These are phyloP conservation scores for Ophiostoma quercus DNA, from an alignment of 2,329 filamentous ascomycete species.

Conservation along the genomic window DNA sequence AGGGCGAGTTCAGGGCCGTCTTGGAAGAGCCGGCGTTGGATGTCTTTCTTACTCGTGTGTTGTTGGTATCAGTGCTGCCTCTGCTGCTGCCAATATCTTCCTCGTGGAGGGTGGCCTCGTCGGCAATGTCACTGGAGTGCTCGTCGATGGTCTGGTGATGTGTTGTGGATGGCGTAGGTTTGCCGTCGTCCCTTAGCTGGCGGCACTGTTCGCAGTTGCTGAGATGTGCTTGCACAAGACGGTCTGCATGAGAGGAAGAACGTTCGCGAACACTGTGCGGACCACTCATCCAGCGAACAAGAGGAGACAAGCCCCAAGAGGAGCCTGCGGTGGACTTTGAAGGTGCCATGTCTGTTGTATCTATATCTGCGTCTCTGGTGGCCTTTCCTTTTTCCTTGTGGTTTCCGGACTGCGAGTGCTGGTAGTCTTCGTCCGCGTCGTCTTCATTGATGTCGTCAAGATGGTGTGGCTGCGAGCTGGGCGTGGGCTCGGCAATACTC, in stretches of 20 bases:
- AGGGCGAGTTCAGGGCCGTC: background rate
- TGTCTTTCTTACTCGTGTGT: background rate
- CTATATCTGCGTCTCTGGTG: background rate
- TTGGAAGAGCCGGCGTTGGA: background rate
- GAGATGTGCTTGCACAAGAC: conserved; percentile 35
- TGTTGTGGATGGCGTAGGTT: conserved; percentile 15
- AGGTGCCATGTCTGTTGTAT: conserved; percentile 4
- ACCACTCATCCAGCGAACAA: conserved; percentile 27
- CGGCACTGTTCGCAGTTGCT: conserved; percentile 43
- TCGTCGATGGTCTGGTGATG: background rate
- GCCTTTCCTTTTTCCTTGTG: conserved; percentile 21
- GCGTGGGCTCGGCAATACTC: background rate
- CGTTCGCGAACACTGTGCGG: background rate
- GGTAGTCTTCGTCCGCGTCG: conserved; percentile 13
- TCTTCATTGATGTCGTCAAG: conserved; percentile 2
- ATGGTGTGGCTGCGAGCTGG: conserved; percentile 5
- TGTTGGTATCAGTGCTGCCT: conserved; percentile 2
- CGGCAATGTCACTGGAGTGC: background rate
- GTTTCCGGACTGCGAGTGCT: background rate
- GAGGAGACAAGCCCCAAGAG: conserved; percentile 23
- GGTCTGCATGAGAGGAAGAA: conserved; percentile 7
- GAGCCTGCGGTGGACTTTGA: background rate
- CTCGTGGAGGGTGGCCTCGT: background rate
- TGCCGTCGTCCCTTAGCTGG: conserved; percentile 27
- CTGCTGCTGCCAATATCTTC: background rate